Conservation (phyloP, 2,329 filamentous ascomycete genomes). For the Cryphonectria carpinicola region DNA sequence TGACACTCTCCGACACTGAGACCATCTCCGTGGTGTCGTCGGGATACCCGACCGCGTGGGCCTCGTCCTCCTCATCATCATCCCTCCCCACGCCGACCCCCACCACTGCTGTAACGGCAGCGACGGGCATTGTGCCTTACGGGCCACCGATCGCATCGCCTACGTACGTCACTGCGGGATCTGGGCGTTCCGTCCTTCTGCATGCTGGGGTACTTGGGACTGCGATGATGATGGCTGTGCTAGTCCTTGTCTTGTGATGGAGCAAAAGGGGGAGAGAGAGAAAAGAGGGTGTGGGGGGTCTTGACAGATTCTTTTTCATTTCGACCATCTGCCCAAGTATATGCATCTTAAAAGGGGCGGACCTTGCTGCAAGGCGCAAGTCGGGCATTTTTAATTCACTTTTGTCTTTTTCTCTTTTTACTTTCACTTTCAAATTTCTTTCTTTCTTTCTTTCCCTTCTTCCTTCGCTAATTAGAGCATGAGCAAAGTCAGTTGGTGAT, state of each 20-base stretch:
- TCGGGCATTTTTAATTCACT: neutral
- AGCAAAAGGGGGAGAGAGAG: neutral
- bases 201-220: constrained; percentile 4
- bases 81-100: constrained; percentile 1
- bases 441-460: neutral
- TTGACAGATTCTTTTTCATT: neutral
- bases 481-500: neutral
- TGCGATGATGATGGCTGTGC: constrained; percentile 11
- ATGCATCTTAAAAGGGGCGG: neutral
- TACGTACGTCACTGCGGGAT: constrained; percentile 20
- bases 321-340: neutral
- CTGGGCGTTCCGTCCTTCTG: constrained; percentile 2
- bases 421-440: neutral
- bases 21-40: constrained; percentile 11
- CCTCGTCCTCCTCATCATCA: neutral
- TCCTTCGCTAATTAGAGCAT: constrained; percentile 2
- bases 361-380: constrained; percentile 3
- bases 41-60: neutral
- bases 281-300: neutral
- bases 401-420: neutral
- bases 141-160: constrained; percentile 7
- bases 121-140: constrained; percentile 6
- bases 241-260: constrained; percentile 9
- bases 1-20: constrained; percentile 17
- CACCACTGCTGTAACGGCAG: neutral